phyloP scores from a whole-genome alignment of 129 eudicot species.

The Lonicera japonica region DNA sequence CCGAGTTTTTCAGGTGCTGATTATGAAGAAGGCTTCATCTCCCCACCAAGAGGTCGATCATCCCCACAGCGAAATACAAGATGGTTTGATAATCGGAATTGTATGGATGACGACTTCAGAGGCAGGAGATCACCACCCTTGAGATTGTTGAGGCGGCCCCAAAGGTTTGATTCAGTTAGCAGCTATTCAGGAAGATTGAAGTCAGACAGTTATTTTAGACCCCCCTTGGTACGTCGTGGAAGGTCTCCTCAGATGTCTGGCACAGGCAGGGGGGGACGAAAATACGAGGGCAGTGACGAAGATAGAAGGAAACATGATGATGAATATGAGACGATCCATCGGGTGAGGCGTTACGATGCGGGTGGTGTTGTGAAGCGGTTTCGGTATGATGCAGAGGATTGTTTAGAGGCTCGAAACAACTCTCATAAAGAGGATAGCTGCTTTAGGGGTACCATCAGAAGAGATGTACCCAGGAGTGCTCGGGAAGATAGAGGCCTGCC shows the following conservation, averaged over 20 bases:
- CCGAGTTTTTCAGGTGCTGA: slow-evolving; percentile 27
- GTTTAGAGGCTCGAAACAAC: slow-evolving; percentile 21
- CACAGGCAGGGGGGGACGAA: slow-evolving; percentile 26
- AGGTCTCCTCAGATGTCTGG: slow-evolving; percentile 32
- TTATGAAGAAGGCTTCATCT: slow-evolving; percentile 21
- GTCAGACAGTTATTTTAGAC: slow-evolving; percentile 39
- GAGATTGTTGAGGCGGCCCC: slow-evolving; percentile 30
- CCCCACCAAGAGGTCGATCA: slow-evolving; percentile 34
- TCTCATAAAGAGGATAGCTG: slow-evolving; percentile 30
- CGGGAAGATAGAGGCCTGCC: slow-evolving; percentile 29
- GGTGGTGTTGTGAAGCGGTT: slow-evolving; percentile 34
- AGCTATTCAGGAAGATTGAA: slow-evolving; percentile 44
- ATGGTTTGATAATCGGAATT: slow-evolving; percentile 38
- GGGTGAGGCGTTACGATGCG: slow-evolving; percentile 26
- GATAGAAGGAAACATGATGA: slow-evolving; percentile 32
- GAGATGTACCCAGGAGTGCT: slow-evolving; percentile 28
- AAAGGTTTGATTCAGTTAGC: slow-evolving; percentile 32
- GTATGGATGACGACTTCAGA: slow-evolving; percentile 36
- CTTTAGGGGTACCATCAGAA: slow-evolving; percentile 21
- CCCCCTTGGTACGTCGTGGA: slow-evolving; percentile 37
- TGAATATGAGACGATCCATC: slow-evolving; percentile 29
- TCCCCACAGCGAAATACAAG: slow-evolving; percentile 37
- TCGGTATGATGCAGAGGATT: slow-evolving; percentile 31
- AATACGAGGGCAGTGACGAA: slow-evolving; percentile 27
- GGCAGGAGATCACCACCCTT: slow-evolving; percentile 51